Evolutionary conservation across 2,329 filamentous ascomycete genomes (phyloP), one percentile per base, ranked within the genome.

Genomic region (Aspergillus cejpii): DNA sequence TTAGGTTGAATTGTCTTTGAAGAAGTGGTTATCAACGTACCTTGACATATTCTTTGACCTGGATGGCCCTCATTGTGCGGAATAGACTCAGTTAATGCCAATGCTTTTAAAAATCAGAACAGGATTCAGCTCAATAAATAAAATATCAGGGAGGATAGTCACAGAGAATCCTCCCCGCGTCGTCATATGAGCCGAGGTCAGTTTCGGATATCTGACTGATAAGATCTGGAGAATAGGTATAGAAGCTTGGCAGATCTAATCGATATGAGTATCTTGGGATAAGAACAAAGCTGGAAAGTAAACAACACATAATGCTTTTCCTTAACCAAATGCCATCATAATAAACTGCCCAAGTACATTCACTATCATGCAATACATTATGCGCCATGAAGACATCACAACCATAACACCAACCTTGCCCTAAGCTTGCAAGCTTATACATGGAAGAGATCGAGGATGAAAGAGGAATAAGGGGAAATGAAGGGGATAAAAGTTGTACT

Each of bases 31-130:
- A 39, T 15, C 14, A 14, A 21, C 39, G 19, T 71, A 85, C 84
- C 72, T 85, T 82, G 68, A 88, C 81, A 60, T 88, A 88, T 75
- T 85, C 72, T 54, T 74, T 79, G 45, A 89, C 70, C 65, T 87
- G 80, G 46, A 89, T 87, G 58, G 80, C 87, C 56, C 80, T 81
- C 86, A 91, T 91, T 41, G 52, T 81, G 58, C 19, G 24, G 28
- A 20, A 31, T 11, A 31, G 28, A 38, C 20, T 36, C 3, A 19
- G 15, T 21, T 14, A 19, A 24, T 34, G 15, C 11, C 14, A 40
- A 19, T 17, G 8, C 17, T 15, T 27, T 15, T 15, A 12, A n/a
- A 19, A 20, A 19, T 27, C 11, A 12, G 8, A 17, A 5, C 21
- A 23, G 3, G 24, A 21, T 37, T 37, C 12, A 20, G 21, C n/a